Base-by-base conservation (phyloP, 2,329 filamentous ascomycete genomes). In the Stagonosporopsis tanaceti region DNA sequence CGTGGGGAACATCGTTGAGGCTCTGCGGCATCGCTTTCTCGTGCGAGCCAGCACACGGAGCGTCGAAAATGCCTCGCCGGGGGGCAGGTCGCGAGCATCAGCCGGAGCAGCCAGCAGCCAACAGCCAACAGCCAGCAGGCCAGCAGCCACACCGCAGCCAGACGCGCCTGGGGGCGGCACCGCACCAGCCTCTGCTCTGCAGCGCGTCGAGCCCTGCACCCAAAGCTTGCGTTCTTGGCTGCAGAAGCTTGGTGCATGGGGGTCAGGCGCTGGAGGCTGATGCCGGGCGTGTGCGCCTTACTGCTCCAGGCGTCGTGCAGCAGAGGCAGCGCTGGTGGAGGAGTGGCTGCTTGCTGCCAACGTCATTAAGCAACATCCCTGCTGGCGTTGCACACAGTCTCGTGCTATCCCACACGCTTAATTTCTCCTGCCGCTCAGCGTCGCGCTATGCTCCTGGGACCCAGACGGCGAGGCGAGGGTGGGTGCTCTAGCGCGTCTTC, bases 331-430 rank as follows among this genome's bases (percentile, higher is more conserved):
- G 25, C 48, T 47, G 47, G 52, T 59, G 47, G 52, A 55, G 51
- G 51, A 47, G 57, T 45, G 57, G 51, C 50, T 53, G 45, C 50
- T 50, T 48, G 50, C 47, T 53, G 24, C 50, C 30, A 58, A 58
- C 59, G 59, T 61, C 59, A 59, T 55, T 41, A 40, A 46, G 44
- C 37, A 8, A 5, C 39, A 62, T 58, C 60, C 60, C 57, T 62
- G 60, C 50, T 53, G 50, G 42, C 44, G 58, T 46, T 45, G 54
- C 47, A 45, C 37, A 32, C 47, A 52, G 46, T 47, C 42, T 57
- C 50, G 62, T 60, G 62, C 62, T 63, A 65, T 65, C 62, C 62
- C 56, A 59, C 62, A 62, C 57, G 62, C 62, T 63, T 64, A 65
- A 65, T 65, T 60, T 65, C 60, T 59, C 59, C 59, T 60, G 60